Evolutionary conservation across 2,329 filamentous ascomycete genomes (phyloP).

Genomic region (Colletotrichum sp.): DNA sequence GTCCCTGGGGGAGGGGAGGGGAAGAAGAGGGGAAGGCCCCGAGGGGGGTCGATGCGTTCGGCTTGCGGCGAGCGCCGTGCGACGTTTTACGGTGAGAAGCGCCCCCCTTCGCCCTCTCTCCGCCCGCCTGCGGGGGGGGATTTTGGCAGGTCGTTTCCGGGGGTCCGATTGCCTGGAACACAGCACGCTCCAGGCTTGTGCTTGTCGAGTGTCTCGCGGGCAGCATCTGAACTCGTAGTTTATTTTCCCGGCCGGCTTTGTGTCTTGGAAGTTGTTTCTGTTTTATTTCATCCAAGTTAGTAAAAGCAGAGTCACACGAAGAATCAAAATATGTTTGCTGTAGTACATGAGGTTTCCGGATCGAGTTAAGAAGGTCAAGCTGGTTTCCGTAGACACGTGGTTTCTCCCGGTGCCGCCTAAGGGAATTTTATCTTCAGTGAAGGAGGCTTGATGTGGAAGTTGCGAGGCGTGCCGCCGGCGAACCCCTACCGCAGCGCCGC

Average conservation of each 20-base stretch:
- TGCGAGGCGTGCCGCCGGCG: background rate
- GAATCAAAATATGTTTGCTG: background rate
- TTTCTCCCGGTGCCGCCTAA: background rate
- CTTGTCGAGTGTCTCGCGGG: background rate
- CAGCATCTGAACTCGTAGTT: background rate
- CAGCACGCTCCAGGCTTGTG: background rate
- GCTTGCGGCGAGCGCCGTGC: constrained; percentile 23
- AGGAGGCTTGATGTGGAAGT: background rate
- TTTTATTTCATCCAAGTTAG: background rate
- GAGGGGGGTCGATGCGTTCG: background rate
- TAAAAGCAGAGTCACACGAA: background rate
- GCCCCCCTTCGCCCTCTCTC: background rate
- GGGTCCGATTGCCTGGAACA: constrained; percentile 1
- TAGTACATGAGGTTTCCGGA: background rate
- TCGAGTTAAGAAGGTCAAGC: background rate
- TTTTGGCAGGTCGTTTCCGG: background rate
- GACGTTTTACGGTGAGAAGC: constrained; percentile 15
- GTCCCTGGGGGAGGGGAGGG: background rate
- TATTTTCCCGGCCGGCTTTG: background rate
- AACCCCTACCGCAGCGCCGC: background rate
- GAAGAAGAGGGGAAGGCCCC: background rate
- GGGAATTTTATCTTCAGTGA: background rate
- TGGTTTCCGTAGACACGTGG: background rate
- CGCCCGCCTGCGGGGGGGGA: background rate
- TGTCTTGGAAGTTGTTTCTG: background rate